These are phyloP conservation scores for Yamadazyma laniorum DNA, from an alignment of 805 yeast species.

Conservation along the genomic window DNA sequence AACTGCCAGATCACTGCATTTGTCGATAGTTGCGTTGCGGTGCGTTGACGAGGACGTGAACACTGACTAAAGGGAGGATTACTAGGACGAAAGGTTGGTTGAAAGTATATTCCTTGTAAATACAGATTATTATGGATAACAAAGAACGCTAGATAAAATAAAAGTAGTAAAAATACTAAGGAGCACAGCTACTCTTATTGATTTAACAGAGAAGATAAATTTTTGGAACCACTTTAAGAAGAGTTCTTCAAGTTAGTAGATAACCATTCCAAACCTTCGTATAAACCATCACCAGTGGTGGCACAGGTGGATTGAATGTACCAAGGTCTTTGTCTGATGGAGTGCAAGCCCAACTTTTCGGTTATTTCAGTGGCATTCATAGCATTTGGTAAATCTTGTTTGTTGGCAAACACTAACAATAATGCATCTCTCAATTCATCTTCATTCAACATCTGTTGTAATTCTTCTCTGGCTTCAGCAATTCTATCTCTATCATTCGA, in stretches of 20 bases:
- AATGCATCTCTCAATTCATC: conserved; percentile 97
- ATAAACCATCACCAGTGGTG: conserved; percentile 97
- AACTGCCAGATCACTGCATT: no score
- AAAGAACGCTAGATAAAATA: no score
- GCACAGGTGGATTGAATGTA: conserved; percentile 99
- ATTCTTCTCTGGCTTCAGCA: conserved; percentile 95
- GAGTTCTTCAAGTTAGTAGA: conserved; percentile 75
- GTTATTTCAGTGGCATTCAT: conserved; percentile 99
- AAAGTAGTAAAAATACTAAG: no score
- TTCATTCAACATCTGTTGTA: conserved; percentile 97
- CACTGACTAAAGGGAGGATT: no score
- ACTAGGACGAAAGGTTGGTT: no score
- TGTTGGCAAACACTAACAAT: conserved; percentile 93
- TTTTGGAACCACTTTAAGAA: no score
- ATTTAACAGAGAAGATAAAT: no score
- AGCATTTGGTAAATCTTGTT: conserved; percentile 98
- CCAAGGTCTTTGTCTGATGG: conserved; percentile 99
- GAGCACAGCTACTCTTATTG: no score
- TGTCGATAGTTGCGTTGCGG: no score
- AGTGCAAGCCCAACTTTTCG: conserved; percentile 93
- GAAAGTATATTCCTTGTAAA: no score
- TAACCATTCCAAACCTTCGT: conserved; percentile 97
- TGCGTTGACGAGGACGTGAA: no score
- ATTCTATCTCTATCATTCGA: conserved; percentile 98
- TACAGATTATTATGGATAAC: no score